Base-by-base conservation (phyloP, 768 basidiomycete species). In the Collybia nuda region DNA sequence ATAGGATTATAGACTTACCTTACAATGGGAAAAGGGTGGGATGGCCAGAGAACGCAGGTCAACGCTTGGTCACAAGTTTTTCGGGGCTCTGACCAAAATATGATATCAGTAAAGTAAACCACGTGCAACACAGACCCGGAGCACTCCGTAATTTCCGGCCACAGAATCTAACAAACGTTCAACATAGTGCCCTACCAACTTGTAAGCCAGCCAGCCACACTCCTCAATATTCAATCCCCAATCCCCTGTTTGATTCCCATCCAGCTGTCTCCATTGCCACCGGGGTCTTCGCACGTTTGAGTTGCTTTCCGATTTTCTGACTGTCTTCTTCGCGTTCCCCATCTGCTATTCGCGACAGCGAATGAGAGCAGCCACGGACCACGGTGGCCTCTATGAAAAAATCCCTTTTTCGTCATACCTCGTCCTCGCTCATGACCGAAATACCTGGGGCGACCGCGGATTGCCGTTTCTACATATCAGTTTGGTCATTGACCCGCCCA, bases 61-160 rank as follows among this genome's bases (percentile, higher is more conserved):
- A n/a, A 19, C 19, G 11, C 40, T 40, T 29, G 46, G 46, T 50
- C 44, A 47, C 17, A 37, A 42, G 50, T 52, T 50, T 52, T 52
- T 32, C 32, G 32, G 32, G 14, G 14, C 4, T n/a, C n/a, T 40
- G 37, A 36, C 8, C 48, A 56, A 17, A 39, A 36, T 54, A 53
- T 57, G 53, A 59, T 60, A 54, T 66, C 57, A 59, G 47, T 48
- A n/a, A n/a, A n/a, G n/a, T 50, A 37, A 43, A 48, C 62, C 69
- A 68, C 67, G 69, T 68, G 67, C 32, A 32, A 32, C 61, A 14
- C 52, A 56, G 47, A 49, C 56, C 53, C 67, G 63, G 62, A 62
- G 54, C 51, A 61, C 58, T 57, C 66, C 64, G 64, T 53, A 48
- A 54, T 57, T 61, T 60, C 37, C 14, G 24, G 32, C 32, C 24